These are phyloP conservation scores for Sparassis latifolia DNA, from an alignment of 1,284 basidiomycete species.

Conservation along the genomic window DNA sequence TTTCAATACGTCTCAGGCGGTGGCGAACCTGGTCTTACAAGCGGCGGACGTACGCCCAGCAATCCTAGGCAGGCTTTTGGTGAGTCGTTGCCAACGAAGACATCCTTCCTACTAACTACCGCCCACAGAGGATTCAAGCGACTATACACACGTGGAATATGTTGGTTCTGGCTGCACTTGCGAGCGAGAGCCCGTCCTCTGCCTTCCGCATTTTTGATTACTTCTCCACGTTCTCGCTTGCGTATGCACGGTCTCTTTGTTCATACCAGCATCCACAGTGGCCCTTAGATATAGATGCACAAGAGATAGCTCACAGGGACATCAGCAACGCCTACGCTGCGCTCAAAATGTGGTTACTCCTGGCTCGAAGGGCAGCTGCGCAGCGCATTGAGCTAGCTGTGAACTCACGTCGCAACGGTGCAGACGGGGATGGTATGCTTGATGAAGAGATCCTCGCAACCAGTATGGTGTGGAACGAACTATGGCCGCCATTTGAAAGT, in stretches of 20 bases:
- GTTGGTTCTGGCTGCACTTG: constrained; percentile 45
- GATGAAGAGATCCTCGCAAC: constrained; percentile 30
- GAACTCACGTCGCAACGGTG: background rate
- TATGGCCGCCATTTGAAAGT: constrained; percentile 63
- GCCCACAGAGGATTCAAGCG: constrained; percentile 33
- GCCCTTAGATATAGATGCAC: constrained; percentile 16
- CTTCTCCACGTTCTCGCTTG: constrained; percentile 40
- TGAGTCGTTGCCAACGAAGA: constrained; percentile 8
- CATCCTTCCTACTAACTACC: background rate
- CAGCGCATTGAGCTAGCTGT: constrained; percentile 2
- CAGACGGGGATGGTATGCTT: constrained; percentile 3
- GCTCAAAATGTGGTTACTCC: constrained; percentile 63
- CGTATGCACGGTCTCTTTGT: constrained; percentile 39
- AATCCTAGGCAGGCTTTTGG: constrained; percentile 14
- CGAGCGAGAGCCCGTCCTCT: constrained; percentile 33
- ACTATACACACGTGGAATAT: constrained; percentile 59
- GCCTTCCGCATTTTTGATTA: constrained; percentile 40
- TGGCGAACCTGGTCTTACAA: constrained; percentile 47
- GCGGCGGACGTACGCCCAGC: constrained; percentile 29
- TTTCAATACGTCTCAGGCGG: constrained; percentile 42
- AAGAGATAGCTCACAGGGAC: constrained; percentile 42
- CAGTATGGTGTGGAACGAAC: constrained; percentile 58
- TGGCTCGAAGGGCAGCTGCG: constrained; percentile 35
- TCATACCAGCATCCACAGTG: constrained; percentile 17
- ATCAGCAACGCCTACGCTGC: constrained; percentile 62